Evolutionary conservation across 2,329 filamentous ascomycete species (phyloP), one percentile per base, ranked within the genome.

Genomic region (Penicillium sp.): DNA sequence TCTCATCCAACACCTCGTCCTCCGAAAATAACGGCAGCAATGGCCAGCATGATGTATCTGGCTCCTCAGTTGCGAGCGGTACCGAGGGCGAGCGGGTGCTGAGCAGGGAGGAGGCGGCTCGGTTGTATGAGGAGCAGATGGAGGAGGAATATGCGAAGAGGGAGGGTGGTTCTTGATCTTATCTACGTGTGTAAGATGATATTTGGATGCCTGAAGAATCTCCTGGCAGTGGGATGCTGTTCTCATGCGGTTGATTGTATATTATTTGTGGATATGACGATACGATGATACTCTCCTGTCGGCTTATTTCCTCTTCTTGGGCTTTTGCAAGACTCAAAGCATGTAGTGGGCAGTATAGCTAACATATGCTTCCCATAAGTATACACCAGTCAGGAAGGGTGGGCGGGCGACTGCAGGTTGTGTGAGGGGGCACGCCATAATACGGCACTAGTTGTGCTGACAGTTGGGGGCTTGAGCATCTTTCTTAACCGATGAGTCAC

Each of bases 101-200:
- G 67, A 77, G 69, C 52, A 72, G 71, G 59, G 74, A 74, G 46
- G 75, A 78, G 54, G 75, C 73, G 2, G 76, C 78, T 56, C 68
- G 70, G 12, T 56, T 75, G 40, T 79, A 78, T 56, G 71, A 77
- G 57, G 76, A 79, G 62, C 70, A 74, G 14, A 79, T 79, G 65
- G 77, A 77, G 66, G 76, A 77, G 45, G 77, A 80, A 62, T 76
- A 77, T 65, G 73, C 74, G 54, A 76, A 77, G 72, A 62, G 75
- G 48, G 76, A 78, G 61, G 72, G 73, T 1, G 73, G 74, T 67
- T 74, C 77, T 63, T 75, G 14, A 43, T 22, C n/a, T 25, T 14
- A 26, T 37, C 20, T 49, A 37, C 27, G 6, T 22, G 8, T 40
- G 18, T n/a, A n/a, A 22, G 33, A 31, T 35, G 27, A 8, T 23